Percentiles rank a stretch among this genome's conserved stretches.
These are phyloP conservation scores for Cryptococcus jaspeensis DNA, from an alignment of 1,284 basidiomycete genomes.

Conservation along the genomic window DNA sequence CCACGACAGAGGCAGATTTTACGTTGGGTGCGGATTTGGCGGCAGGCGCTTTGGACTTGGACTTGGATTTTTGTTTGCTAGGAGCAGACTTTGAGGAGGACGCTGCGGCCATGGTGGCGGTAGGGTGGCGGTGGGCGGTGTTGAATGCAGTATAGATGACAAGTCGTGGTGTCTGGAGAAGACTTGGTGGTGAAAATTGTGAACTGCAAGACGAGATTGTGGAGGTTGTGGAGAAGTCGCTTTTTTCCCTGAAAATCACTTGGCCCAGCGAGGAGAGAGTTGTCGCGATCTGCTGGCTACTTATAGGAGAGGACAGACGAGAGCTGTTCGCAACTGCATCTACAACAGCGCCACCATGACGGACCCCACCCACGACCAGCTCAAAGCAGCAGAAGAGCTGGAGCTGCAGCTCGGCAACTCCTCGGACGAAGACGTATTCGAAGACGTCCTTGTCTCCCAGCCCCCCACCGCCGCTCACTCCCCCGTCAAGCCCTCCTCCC, in stretches of 20 bases:
- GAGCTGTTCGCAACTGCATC: not conserved
- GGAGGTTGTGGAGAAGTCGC: too few species aligned
- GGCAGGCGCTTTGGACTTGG: not conserved
- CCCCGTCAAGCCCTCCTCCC: slow-evolving; percentile 1
- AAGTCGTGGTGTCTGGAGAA: too few species aligned
- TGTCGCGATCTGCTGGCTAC: too few species aligned
- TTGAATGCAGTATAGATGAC: too few species aligned
- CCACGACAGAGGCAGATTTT: slow-evolving; percentile 2
- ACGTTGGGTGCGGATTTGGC: not conserved
- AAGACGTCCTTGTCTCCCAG: slow-evolving; percentile 11
- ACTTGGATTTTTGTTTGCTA: not conserved
- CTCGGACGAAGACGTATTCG: slow-evolving; percentile 7
- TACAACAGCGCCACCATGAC: slow-evolving; percentile 5
- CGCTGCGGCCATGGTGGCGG: slow-evolving; percentile 4
- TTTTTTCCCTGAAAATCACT: too few species aligned
- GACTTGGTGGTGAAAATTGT: too few species aligned
- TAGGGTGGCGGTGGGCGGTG: not conserved
- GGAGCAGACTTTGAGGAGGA: slow-evolving; percentile 1
- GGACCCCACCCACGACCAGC: slow-evolving; percentile 15
- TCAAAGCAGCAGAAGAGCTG: slow-evolving; percentile 25
- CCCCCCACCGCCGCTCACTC: not conserved
- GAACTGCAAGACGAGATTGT: too few species aligned
- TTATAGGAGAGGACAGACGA: too few species aligned
- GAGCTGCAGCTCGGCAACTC: slow-evolving; percentile 20
- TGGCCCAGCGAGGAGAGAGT: too few species aligned